Base-by-base conservation (phyloP, 1,139 yeast species). In the Magnusiomyces fungicola region DNA sequence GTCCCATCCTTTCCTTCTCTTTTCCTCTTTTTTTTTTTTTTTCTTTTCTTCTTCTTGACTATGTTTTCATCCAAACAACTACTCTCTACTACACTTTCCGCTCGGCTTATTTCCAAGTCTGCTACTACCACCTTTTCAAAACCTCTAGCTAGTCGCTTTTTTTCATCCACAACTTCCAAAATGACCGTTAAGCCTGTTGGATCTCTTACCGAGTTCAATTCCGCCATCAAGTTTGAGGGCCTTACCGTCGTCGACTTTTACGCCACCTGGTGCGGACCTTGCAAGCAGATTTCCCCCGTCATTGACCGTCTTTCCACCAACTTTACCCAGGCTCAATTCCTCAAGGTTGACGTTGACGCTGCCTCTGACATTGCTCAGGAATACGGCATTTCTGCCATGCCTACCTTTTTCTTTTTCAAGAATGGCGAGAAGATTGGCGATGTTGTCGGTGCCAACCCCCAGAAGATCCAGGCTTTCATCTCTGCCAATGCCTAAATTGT, bases 261-360 rank as follows among this genome's bases (percentile, higher is more conserved):
- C 63, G 96, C 96, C 48, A 78, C 83, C 47, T 88, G 96, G 96
- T 88, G 96, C 71, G 95, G 92, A 50, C 96, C 96, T 41, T 88
- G 96, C 72, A 84, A 83, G 68, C 85, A 85, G 62, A 81, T 88
- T 67, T 79, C 90, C 32, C 96, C 96, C 53, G 68, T 80, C 57
- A 70, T 87, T 59, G 87, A 83, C 56, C 80, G 83, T 66, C 76
- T 84, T 56, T 68, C 73, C 34, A 65, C 70, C n/a, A 62, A 65
- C 43, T 67, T 67, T 56, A 73, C 65, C 51, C 67, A 69, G 55
- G 59, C 78, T 50, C 79, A 79, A 62, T 87, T 88, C 68, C 74
- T 78, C 68, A 88, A 88, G 69, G 81, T 86, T 51, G 95, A 87
- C 61, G 89, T 87, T 53, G 96, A 90, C 65, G 78, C 79, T 57